Evolutionary conservation across 495 filamentous ascomycete species (phyloP).

Genomic region (Daldinia caldariorum): DNA sequence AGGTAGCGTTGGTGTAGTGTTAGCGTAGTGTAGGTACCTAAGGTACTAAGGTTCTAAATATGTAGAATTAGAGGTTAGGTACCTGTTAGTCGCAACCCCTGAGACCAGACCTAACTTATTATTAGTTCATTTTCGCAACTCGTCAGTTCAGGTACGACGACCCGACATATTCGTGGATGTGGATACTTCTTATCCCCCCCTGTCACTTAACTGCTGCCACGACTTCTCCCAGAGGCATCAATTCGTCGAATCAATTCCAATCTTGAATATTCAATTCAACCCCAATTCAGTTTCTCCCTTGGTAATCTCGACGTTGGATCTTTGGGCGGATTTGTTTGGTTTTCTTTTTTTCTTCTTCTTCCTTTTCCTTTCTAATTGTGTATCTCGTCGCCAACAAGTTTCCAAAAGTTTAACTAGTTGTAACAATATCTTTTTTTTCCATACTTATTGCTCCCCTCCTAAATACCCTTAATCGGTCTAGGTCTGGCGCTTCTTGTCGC

Average conservation of each 20-base stretch:
- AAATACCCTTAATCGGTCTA: conserved; percentile 28
- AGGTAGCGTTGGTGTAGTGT: too few species aligned
- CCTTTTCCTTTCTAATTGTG: conserved; percentile 8
- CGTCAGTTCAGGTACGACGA: conserved; percentile 37
- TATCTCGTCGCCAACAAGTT: neutral
- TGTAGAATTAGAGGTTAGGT: neutral
- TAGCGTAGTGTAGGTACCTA: neutral
- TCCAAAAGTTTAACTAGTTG: conserved; percentile 20
- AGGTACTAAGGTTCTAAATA: neutral
- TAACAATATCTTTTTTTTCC: conserved; percentile 25
- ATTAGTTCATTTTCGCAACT: conserved; percentile 54
- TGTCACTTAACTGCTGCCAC: conserved; percentile 7
- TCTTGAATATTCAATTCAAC: conserved; percentile 34
- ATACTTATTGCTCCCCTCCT: conserved; percentile 5
- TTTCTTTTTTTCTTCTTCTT: conserved; percentile 14
- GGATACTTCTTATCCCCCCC: conserved; percentile 20
- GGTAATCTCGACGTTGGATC: conserved; percentile 28
- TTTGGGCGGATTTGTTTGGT: conserved; percentile 21
- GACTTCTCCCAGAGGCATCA: conserved; percentile 4
- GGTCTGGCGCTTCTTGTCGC: conserved; percentile 35
- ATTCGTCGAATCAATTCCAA: conserved; percentile 40
- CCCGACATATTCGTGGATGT: conserved; percentile 7
- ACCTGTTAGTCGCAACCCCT: conserved; percentile 17
- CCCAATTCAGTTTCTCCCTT: conserved; percentile 28
- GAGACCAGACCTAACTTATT: conserved; percentile 40